A percentile compares a stretch with the other conserved stretches of the same genome.
Evolutionary conservation across 2,329 filamentous ascomycete species (phyloP).

Genomic region (Nemania diffusa): DNA sequence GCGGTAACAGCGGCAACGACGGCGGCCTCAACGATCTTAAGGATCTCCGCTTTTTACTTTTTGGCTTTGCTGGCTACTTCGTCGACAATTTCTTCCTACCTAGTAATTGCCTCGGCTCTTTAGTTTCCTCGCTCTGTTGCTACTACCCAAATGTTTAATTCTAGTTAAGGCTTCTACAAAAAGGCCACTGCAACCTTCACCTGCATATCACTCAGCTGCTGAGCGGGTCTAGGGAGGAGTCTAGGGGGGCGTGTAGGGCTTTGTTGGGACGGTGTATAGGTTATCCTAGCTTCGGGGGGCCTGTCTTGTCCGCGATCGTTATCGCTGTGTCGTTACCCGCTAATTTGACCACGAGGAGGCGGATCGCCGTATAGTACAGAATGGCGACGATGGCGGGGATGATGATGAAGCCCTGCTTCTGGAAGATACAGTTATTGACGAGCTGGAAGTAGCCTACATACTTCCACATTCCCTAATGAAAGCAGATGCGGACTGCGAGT

Average conservation of each 20-base stretch:
- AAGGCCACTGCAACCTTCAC: conserved; percentile 44
- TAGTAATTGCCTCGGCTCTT: conserved; percentile 31
- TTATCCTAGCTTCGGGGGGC: conserved; percentile 41
- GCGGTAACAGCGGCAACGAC: conserved; percentile 15
- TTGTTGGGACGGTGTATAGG: conserved; percentile 41
- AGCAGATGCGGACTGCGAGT: conserved; percentile 1
- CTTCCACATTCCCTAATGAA: conserved; percentile 29
- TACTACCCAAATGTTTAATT: conserved; percentile 18
- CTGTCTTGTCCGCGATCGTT: conserved; percentile 47
- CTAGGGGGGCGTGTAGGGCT: conserved; percentile 31
- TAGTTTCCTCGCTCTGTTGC: conserved; percentile 3
- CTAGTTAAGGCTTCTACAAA: conserved; percentile 43
- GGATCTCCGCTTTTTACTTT: conserved; percentile 32
- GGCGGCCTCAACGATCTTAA: conserved; percentile 33
- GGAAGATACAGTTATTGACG: not conserved
- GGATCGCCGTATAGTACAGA: conserved; percentile 20
- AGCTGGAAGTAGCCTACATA: conserved; percentile 27
- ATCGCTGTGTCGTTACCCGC: conserved; percentile 46
- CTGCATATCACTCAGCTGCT: conserved; percentile 41
- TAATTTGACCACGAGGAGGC: conserved; percentile 38
- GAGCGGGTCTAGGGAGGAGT: conserved; percentile 37
- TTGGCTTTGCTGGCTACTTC: conserved; percentile 43
- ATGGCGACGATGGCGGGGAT: conserved; percentile 39
- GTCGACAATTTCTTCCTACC: conserved; percentile 44
- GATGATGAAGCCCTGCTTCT: conserved; percentile 42